Conservation (phyloP, 352 stramenopile species). For the Phytophthora cactorum region DNA sequence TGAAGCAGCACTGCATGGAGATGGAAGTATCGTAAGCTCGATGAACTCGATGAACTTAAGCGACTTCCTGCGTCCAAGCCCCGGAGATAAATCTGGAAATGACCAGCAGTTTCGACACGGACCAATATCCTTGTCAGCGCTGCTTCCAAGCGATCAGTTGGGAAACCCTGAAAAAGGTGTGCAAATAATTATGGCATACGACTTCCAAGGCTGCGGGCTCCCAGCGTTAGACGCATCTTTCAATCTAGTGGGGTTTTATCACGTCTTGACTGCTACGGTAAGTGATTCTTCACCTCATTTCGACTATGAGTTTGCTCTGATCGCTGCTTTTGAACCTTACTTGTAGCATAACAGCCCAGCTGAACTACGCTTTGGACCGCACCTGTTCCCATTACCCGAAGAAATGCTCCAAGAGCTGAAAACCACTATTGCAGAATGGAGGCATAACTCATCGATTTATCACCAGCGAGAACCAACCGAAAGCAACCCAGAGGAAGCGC, state of each 20-base stretch:
- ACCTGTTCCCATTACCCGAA: constrained; percentile 59
- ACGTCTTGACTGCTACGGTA: constrained; percentile 42
- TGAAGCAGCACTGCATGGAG: constrained; percentile 59
- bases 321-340: background rate
- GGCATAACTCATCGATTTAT: constrained; percentile 28
- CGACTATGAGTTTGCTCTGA: background rate
- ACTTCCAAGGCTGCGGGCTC: constrained; percentile 70
- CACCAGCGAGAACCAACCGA: constrained; percentile 9
- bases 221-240: constrained; percentile 60
- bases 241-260: constrained; percentile 66
- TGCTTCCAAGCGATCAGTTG: constrained; percentile 41
- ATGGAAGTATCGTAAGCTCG: constrained; percentile 62
- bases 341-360: constrained; percentile 28
- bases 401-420: constrained; percentile 73
- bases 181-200: constrained; percentile 45
- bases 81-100: constrained; percentile 2
- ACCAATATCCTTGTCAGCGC: constrained; percentile 34
- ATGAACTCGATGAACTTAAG: constrained; percentile 59
- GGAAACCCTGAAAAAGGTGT: constrained; percentile 30
- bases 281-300: background rate
- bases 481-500: constrained; percentile 11
- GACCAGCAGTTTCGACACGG: background rate
- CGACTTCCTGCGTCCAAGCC: constrained; percentile 30
- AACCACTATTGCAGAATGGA: constrained; percentile 41
- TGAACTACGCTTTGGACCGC: constrained; percentile 63